Conservation (phyloP, 2,329 filamentous ascomycete species). For the Balansia obtecta region DNA sequence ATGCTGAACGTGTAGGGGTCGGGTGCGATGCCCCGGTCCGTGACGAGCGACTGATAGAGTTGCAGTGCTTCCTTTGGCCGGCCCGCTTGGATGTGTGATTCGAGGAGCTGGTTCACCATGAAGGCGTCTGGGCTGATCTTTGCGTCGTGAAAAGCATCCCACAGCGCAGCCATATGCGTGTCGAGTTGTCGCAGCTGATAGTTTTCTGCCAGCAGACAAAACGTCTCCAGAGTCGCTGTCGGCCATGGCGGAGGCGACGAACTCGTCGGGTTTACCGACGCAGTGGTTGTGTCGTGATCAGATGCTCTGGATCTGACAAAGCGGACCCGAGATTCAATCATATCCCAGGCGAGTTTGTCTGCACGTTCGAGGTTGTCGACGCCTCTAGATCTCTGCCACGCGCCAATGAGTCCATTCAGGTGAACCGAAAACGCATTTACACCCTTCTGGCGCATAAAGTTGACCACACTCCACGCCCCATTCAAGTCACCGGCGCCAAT, state of each 20-base stretch:
- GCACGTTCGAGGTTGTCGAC: slow-evolving; percentile 44
- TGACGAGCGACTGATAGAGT: slow-evolving; percentile 43
- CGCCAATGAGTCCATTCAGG: slow-evolving; percentile 70
- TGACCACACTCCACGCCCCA: slow-evolving; percentile 59
- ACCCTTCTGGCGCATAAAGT: slow-evolving; percentile 60
- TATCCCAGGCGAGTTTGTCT: slow-evolving; percentile 59
- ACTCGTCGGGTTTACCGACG: not conserved
- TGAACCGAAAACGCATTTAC: slow-evolving; percentile 61
- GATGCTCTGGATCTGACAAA: slow-evolving; percentile 40
- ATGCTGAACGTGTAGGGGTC: slow-evolving; percentile 58
- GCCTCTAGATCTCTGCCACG: slow-evolving; percentile 56
- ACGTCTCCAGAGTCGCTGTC: slow-evolving; percentile 63
- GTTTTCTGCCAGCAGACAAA: slow-evolving; percentile 60
- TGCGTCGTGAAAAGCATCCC: slow-evolving; percentile 47
- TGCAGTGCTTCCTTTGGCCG: slow-evolving; percentile 39
- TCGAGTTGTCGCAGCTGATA: slow-evolving; percentile 53
- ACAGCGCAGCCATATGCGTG: slow-evolving; percentile 44
- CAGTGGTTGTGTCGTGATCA: not conserved
- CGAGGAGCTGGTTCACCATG: slow-evolving; percentile 69
- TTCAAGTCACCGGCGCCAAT: slow-evolving; percentile 60
- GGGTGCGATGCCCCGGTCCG: slow-evolving; percentile 37
- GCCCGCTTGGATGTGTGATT: slow-evolving; percentile 49
- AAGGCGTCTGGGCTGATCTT: slow-evolving; percentile 57
- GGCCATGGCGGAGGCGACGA: slow-evolving; percentile 24
- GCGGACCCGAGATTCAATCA: slow-evolving; percentile 58